Conservation (phyloP, 345 rosid species). For the Arabidopsis arenosa region DNA sequence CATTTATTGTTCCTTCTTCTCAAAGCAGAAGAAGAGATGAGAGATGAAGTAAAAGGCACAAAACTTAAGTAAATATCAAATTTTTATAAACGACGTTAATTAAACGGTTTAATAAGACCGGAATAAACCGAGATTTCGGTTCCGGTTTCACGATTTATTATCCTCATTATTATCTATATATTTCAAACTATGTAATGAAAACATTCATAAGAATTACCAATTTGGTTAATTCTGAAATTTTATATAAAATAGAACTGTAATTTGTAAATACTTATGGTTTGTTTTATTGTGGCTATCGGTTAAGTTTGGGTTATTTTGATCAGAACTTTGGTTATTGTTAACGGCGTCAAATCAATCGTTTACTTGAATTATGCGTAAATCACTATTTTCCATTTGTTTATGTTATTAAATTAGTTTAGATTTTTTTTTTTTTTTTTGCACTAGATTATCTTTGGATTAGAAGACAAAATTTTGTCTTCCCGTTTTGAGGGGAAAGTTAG, state of each 20-base stretch:
- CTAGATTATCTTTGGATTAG: slow-evolving; percentile 22
- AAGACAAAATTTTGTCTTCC: slow-evolving; percentile 42
- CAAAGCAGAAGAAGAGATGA: slow-evolving; percentile 46
- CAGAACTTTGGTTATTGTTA: neutral
- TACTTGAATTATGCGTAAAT: slow-evolving; percentile 29
- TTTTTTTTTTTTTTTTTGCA: neutral
- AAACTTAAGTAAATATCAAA: neutral
- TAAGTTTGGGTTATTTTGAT: slow-evolving; percentile 17
- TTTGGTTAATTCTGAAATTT: neutral
- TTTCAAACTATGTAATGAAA: neutral
- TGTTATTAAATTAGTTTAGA: slow-evolving; percentile 24
- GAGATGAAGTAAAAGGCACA: slow-evolving; percentile 47
- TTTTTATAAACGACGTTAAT: slow-evolving; percentile 26
- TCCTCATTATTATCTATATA: neutral
- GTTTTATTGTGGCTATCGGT: neutral
- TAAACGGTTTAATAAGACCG: slow-evolving; percentile 12
- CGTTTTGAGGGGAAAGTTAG: slow-evolving; percentile 41
- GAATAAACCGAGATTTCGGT: slow-evolving; percentile 11
- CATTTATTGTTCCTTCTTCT: slow-evolving; percentile 51
- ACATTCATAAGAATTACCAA: neutral
- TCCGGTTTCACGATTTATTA: slow-evolving; percentile 6
- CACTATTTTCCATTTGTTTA: neutral
- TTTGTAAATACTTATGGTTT: neutral
- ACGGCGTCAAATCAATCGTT: slow-evolving; percentile 32
- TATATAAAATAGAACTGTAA: neutral